Evolutionary conservation across 139 green algal genomes (phyloP).

Genomic region (Diplosphaera chodatii): DNA sequence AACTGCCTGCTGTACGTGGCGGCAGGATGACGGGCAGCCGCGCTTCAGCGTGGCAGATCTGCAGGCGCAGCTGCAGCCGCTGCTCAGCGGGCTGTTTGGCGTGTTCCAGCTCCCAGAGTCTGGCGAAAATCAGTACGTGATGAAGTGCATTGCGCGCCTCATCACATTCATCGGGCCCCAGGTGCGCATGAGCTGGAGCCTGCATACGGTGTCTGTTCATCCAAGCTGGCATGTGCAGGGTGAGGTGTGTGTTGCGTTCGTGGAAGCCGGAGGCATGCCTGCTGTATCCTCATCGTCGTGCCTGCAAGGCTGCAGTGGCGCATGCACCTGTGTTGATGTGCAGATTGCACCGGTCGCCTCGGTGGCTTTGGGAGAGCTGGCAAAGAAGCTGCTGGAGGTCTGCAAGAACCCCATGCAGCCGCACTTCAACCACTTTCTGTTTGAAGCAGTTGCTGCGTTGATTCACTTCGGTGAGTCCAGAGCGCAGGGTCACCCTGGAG

Average conservation of each 20-base stretch:
- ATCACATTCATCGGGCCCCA: conserved; percentile 73
- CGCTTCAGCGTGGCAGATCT: conserved; percentile 67
- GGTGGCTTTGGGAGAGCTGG: conserved; percentile 45
- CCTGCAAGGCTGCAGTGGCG: background rate
- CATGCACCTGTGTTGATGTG: background rate
- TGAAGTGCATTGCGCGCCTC: conserved; percentile 82
- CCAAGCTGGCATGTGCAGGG: too few species aligned
- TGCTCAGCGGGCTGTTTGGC: conserved; percentile 83
- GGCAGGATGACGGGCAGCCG: conserved; percentile 25
- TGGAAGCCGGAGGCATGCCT: too few species aligned
- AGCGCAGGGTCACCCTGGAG: conserved; percentile 13
- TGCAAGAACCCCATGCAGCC: conserved; percentile 92
- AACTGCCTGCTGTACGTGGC: too few species aligned
- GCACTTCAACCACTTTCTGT: conserved; percentile 98
- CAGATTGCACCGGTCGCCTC: conserved; percentile 52
- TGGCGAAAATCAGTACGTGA: conserved; percentile 94
- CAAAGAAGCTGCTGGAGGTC: conserved; percentile 67
- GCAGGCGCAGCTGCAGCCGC: conserved; percentile 37
- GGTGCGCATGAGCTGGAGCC: conserved; percentile 30
- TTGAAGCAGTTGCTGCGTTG: conserved; percentile 89
- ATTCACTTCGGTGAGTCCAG: conserved; percentile 40
- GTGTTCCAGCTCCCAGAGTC: conserved; percentile 77
- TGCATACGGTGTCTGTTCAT: too few species aligned
- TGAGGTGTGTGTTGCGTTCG: too few species aligned
- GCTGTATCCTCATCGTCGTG: background rate